These are phyloP conservation scores for Royoungia palumana DNA, from an alignment of 768 basidiomycete species.

Conservation along the genomic window DNA sequence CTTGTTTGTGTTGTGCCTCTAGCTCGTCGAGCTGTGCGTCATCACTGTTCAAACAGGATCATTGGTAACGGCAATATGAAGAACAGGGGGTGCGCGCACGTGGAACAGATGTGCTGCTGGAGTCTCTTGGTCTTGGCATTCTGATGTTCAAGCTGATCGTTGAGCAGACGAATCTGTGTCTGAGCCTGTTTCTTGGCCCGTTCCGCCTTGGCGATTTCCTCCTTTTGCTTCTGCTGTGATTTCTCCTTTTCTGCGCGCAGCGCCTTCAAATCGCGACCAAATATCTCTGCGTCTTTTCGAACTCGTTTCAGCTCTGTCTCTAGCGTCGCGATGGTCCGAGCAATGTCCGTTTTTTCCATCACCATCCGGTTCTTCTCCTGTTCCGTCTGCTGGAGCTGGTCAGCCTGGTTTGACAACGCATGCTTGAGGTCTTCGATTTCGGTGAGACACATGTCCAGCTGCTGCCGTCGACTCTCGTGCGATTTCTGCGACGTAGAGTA, in stretches of 20 bases:
- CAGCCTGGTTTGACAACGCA: slow-evolving; percentile 57
- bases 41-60: slow-evolving; percentile 38
- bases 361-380: slow-evolving; percentile 61
- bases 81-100: slow-evolving; percentile 40
- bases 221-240: slow-evolving; percentile 50
- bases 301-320: slow-evolving; percentile 77
- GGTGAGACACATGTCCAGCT: slow-evolving; percentile 64
- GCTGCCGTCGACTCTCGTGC: slow-evolving; percentile 69
- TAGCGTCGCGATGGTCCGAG: slow-evolving; percentile 59
- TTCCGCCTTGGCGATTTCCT: slow-evolving; percentile 55
- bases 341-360: slow-evolving; percentile 63
- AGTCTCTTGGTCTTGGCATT: slow-evolving; percentile 40
- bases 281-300: slow-evolving; percentile 68
- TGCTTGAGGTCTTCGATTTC: slow-evolving; percentile 78
- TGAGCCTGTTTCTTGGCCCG: slow-evolving; percentile 65
- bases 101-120: slow-evolving; percentile 55
- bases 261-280: slow-evolving; percentile 72
- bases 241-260: slow-evolving; percentile 67
- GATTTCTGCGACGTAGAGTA: slow-evolving; percentile 58
- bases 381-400: slow-evolving; percentile 60
- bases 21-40: slow-evolving; percentile 50
- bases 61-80: background rate
- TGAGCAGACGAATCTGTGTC: slow-evolving; percentile 61
- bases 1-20: slow-evolving; percentile 70
- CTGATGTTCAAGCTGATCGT: slow-evolving; percentile 58